These are phyloP conservation scores for Ceratocystis harringtonii DNA, from an alignment of 2,329 filamentous ascomycete genomes.

Conservation along the genomic window DNA sequence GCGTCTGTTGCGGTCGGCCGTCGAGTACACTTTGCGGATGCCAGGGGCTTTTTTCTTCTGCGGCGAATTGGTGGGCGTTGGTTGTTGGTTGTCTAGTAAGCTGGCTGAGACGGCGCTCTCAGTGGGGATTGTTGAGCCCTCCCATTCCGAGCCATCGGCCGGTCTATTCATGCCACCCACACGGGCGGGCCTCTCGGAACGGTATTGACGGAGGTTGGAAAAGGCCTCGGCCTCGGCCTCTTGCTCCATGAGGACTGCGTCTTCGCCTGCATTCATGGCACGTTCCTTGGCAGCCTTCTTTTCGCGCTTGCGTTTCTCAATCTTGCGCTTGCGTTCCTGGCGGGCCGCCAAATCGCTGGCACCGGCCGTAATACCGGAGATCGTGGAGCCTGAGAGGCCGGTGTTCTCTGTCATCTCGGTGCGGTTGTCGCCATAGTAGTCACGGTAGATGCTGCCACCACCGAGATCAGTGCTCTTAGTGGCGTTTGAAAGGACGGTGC, in stretches of 20 bases:
- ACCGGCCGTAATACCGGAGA: conserved; percentile 35
- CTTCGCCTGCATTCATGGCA: conserved; percentile 35
- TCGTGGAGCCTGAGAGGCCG: conserved; percentile 30
- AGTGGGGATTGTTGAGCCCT: conserved; percentile 55
- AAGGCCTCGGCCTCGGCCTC: conserved; percentile 48
- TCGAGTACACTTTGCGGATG: conserved; percentile 49
- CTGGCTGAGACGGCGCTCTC: conserved; percentile 47
- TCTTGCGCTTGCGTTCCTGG: conserved; percentile 41
- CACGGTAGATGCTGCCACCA: conserved; percentile 72
- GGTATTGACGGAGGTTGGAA: conserved; percentile 65
- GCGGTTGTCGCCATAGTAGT: conserved; percentile 41
- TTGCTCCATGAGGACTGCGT: conserved; percentile 46
- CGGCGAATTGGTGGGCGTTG: conserved; percentile 40
- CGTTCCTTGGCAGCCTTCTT: conserved; percentile 24
- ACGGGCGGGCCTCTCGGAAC: conserved; percentile 68
- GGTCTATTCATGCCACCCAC: conserved; percentile 81
- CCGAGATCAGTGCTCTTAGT: conserved; percentile 72
- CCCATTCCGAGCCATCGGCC: conserved; percentile 64
- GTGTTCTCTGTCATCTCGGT: conserved; percentile 34
- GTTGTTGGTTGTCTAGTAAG: conserved; percentile 42
- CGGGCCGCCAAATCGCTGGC: conserved; percentile 41
- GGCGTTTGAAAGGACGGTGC: conserved; percentile 67
- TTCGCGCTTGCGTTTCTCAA: conserved; percentile 32
- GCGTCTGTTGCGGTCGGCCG: conserved; percentile 37
- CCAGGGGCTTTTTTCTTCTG: conserved; percentile 31